Evolutionary conservation across 352 stramenopile genomes (phyloP).

Genomic region (Pythium vanterpoolii): DNA sequence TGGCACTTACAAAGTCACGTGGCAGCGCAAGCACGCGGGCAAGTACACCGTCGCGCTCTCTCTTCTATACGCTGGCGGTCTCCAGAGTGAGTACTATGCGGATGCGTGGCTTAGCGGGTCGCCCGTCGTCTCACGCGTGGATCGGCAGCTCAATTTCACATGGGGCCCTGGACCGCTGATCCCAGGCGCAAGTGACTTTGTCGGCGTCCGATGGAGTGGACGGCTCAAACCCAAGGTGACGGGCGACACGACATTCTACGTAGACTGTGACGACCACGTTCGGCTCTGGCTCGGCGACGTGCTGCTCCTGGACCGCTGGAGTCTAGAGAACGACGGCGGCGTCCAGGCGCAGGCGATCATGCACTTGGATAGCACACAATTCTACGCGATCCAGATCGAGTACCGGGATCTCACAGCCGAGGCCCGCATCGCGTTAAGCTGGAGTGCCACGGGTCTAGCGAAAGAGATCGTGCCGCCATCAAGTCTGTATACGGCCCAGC

Average conservation of each 20-base stretch:
- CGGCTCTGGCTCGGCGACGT: slow-evolving; percentile 63
- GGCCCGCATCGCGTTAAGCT: slow-evolving; percentile 44
- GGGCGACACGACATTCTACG: slow-evolving; percentile 38
- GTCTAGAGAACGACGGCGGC: slow-evolving; percentile 27
- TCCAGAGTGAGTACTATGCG: slow-evolving; percentile 64
- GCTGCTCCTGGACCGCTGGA: slow-evolving; percentile 65
- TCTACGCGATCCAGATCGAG: slow-evolving; percentile 57
- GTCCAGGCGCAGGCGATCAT: slow-evolving; percentile 25
- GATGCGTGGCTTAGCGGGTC: slow-evolving; percentile 49
- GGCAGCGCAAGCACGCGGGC: slow-evolving; percentile 40
- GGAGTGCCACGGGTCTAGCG: slow-evolving; percentile 28
- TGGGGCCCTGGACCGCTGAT: slow-evolving; percentile 52
- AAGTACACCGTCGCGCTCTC: slow-evolving; percentile 55
- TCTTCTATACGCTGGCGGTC: slow-evolving; percentile 49
- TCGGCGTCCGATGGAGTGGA: slow-evolving; percentile 64
- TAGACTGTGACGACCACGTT: slow-evolving; percentile 47
- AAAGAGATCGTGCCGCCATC: slow-evolving; percentile 47
- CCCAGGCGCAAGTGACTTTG: slow-evolving; percentile 45
- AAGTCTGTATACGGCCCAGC: slow-evolving; percentile 42
- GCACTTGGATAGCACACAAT: slow-evolving; percentile 31
- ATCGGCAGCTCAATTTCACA: slow-evolving; percentile 72
- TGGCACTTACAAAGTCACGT: slow-evolving; percentile 43
- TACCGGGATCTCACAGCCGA: slow-evolving; percentile 46
- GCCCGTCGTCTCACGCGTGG: slow-evolving; percentile 39
- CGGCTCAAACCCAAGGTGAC: slow-evolving; percentile 49